phyloP scores from a whole-genome alignment of 192 early-diverging fungal genomes.

The Rhizophlyctis rosea region DNA sequence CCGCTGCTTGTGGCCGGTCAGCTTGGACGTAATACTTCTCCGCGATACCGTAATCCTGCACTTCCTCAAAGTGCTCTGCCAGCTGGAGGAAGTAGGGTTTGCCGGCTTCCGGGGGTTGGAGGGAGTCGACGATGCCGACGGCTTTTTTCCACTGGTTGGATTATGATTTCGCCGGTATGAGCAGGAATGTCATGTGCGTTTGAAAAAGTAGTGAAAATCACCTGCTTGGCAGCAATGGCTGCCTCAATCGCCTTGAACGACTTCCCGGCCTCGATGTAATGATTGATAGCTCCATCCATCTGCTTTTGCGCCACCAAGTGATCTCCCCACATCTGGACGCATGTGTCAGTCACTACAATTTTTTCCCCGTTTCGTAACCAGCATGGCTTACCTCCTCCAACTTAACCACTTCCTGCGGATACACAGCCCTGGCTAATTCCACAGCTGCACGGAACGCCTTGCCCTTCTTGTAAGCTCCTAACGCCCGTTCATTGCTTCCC shows the following conservation, averaged over 20 bases:
- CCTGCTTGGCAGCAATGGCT: constrained; percentile 53
- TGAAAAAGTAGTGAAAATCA: constrained; percentile 1
- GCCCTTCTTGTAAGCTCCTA: constrained; percentile 58
- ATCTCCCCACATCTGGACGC: constrained; percentile 57
- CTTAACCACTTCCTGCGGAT: constrained; percentile 54
- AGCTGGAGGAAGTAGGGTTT: constrained; percentile 50
- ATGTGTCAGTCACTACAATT: constrained; percentile 1
- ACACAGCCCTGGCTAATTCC: constrained; percentile 48
- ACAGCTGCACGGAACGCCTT: constrained; percentile 60
- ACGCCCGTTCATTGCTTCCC: constrained; percentile 48
- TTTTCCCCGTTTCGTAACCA: background rate
- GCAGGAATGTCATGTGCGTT: background rate
- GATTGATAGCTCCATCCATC: constrained; percentile 64
- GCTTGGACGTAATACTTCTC: constrained; percentile 61
- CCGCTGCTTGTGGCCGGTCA: constrained; percentile 56
- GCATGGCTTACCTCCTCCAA: constrained; percentile 47
- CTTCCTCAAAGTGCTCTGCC: constrained; percentile 52
- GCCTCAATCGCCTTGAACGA: constrained; percentile 57
- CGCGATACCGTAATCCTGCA: constrained; percentile 40
- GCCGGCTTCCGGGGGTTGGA: constrained; percentile 49
- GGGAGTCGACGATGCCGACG: constrained; percentile 55
- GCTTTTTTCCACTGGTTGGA: constrained; percentile 59
- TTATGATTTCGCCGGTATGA: background rate
- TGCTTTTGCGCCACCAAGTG: constrained; percentile 59
- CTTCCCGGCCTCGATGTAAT: constrained; percentile 63